Percentiles rank a stretch among this genome's conserved stretches.
phyloP scores from a whole-genome alignment of 1,284 basidiomycete species.

The Sphagnurus paluster region DNA sequence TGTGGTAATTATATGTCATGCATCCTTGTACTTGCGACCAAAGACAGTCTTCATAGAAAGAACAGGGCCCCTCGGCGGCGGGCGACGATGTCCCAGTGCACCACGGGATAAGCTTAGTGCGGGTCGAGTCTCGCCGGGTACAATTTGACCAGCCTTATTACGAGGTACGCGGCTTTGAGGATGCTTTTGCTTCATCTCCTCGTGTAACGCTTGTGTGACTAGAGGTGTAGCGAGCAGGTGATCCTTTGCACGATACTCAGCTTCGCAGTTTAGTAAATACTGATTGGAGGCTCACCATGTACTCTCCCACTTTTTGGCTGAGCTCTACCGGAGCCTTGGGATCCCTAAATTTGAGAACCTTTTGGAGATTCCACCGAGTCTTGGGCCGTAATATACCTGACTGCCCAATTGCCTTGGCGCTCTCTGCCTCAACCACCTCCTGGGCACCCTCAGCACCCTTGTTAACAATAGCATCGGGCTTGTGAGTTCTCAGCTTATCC shows the following conservation, averaged over 20 bases:
- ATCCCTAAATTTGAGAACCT: conserved; percentile 59
- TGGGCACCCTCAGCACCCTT: conserved; percentile 47
- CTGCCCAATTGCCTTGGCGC: conserved; percentile 34
- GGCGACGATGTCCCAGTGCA: conserved; percentile 40
- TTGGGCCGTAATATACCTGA: conserved; percentile 49
- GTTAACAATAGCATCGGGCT: conserved; percentile 48
- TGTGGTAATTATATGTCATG: conserved; percentile 13
- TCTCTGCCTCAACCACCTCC: conserved; percentile 50
- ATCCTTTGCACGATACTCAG: conserved; percentile 37
- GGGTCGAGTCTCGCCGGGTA: conserved; percentile 49
- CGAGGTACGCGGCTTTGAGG: conserved; percentile 31
- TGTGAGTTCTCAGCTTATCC: conserved; percentile 46
- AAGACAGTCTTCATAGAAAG: conserved; percentile 33
- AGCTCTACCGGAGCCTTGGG: conserved; percentile 41
- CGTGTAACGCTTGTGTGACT: conserved; percentile 37
- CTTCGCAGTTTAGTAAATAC: neutral
- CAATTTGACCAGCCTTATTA: conserved; percentile 45
- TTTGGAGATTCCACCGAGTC: conserved; percentile 72
- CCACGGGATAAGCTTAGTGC: conserved; percentile 50
- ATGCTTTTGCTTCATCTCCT: conserved; percentile 35
- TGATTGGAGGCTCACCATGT: conserved; percentile 44
- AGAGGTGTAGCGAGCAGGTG: conserved; percentile 54
- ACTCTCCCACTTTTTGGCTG: conserved; percentile 44
- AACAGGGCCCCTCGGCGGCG: conserved; percentile 25
- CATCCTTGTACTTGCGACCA: conserved; percentile 29